Base-by-base conservation (phyloP, 768 basidiomycete genomes). In the Cystofilobasidium ferigula region DNA sequence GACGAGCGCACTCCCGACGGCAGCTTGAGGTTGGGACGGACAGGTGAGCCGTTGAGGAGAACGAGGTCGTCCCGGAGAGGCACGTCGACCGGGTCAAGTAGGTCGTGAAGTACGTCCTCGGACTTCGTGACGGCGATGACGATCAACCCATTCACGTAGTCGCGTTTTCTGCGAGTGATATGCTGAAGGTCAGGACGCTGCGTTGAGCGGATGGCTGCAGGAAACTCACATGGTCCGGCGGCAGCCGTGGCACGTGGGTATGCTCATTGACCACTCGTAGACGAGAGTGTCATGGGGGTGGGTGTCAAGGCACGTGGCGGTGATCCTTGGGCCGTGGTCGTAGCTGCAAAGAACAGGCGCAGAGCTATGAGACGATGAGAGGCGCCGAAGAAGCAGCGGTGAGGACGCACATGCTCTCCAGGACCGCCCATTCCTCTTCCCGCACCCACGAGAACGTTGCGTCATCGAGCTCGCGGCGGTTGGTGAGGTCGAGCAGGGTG, bases 401-500 rank as follows among this genome's bases (percentile, higher is more conserved):
- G 20, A n/a, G 6, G n/a, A 43, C 60, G 42, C n/a, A 61, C 60
- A 47, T 7, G 13, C 26, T 36, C 38, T 7, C 10, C 16, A 64
- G 35, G 8, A 42, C 32, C 1, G 34, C n/a, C 32, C 43, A 64
- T 7, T 58, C 45, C 1, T 20, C 35, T 13, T 1, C 45, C 1
- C 1, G 0, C 16, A 64, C 9, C 10, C 28, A 24, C 5, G 42
- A n/a, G 35, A 45, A 64, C 20, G 57, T 32, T 18, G 9, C 10
- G 30, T 64, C 57, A 3, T 26, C 18, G 13, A 30, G n/a, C 16
- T 64, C 63, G 32, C 28, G 22, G 8, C 28, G 42, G 63, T 59
- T 58, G 35, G 43, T 28, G 4, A 59, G 43, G 57, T 64, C 63
- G 35, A 64, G 40, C 45, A 43, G 30, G 45, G 59, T 26, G 16